Evolutionary conservation across 1,139 yeast genomes (phyloP).

Genomic region (Yamadazyma aaseri): DNA sequence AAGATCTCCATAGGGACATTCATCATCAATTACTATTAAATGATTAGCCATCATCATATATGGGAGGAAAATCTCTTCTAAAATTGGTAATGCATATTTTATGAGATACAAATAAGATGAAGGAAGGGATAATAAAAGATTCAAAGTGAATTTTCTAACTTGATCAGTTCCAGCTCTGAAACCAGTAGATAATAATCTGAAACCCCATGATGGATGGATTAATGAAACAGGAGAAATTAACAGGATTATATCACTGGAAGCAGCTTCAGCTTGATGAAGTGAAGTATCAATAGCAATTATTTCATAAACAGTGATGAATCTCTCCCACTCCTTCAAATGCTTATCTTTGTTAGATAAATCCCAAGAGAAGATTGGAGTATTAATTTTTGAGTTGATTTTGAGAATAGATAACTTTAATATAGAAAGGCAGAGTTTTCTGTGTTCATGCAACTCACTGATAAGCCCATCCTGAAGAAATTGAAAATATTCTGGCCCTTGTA

Average conservation of each 20-base stretch:
- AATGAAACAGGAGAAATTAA: slow-evolving; percentile 52
- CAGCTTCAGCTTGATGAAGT: slow-evolving; percentile 82
- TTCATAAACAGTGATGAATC: slow-evolving; percentile 73
- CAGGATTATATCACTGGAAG: slow-evolving; percentile 58
- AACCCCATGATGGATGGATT: slow-evolving; percentile 71
- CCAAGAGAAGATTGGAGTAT: slow-evolving; percentile 50
- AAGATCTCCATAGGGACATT: slow-evolving; percentile 60
- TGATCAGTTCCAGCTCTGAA: slow-evolving; percentile 77
- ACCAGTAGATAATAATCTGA: slow-evolving; percentile 72
- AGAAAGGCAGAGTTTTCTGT: slow-evolving; percentile 68
- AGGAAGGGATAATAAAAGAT: slow-evolving; percentile 55
- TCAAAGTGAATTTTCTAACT: slow-evolving; percentile 64
- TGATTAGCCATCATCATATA: slow-evolving; percentile 65
- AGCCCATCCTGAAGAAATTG: slow-evolving; percentile 54
- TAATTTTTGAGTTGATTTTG: slow-evolving; percentile 36
- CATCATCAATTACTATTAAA: slow-evolving; percentile 39
- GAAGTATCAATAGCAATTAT: slow-evolving; percentile 85
- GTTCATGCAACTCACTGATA: slow-evolving; percentile 60
- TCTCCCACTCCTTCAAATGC: slow-evolving; percentile 61
- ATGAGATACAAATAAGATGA: slow-evolving; percentile 49
- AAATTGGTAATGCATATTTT: slow-evolving; percentile 43
- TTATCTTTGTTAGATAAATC: slow-evolving; percentile 22
- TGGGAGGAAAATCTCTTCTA: slow-evolving; percentile 57
- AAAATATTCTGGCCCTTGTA: slow-evolving; percentile 54
- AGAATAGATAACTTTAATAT: slow-evolving; percentile 63